These are phyloP conservation scores for Caloboletus inedulis DNA, from an alignment of 1,284 basidiomycete genomes.

Conservation along the genomic window DNA sequence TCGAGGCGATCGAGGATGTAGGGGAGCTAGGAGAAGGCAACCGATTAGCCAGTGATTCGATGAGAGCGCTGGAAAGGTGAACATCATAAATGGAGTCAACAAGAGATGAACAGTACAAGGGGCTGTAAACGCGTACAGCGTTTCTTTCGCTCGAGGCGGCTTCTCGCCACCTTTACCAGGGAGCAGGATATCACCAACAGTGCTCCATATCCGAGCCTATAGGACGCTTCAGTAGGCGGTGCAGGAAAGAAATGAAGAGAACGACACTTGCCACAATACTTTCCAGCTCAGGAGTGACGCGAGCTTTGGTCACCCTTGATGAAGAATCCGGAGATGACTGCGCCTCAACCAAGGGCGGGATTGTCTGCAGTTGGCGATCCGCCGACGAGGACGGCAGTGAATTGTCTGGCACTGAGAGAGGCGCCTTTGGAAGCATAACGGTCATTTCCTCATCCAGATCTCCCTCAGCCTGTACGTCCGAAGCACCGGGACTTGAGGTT, in stretches of 20 bases:
- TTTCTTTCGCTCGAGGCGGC: slow-evolving; percentile 57
- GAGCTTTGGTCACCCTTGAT: slow-evolving; percentile 35
- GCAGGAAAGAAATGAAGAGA: background rate
- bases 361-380: slow-evolving; percentile 2
- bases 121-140: slow-evolving; percentile 47
- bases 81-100: slow-evolving; percentile 20
- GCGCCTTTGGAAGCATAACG: slow-evolving; percentile 27
- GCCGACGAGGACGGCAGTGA: slow-evolving; percentile 3
- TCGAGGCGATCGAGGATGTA: slow-evolving; percentile 43
- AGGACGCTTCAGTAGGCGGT: background rate
- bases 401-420: slow-evolving; percentile 10
- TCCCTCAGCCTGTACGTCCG: slow-evolving; percentile 18
- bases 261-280: slow-evolving; percentile 50
- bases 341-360: slow-evolving; percentile 1
- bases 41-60: slow-evolving; percentile 50
- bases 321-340: slow-evolving; percentile 14
- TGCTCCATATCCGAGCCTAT: slow-evolving; percentile 66
- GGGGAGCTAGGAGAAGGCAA: slow-evolving; percentile 32
- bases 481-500: background rate
- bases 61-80: slow-evolving; percentile 44
- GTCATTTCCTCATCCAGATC: slow-evolving; percentile 33
- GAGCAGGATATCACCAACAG: slow-evolving; percentile 61
- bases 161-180: slow-evolving; percentile 45
- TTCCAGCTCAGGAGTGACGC: slow-evolving; percentile 55
- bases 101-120: background rate